Evolutionary conservation across 768 basidiomycete species (phyloP).

Genomic region (Leccinum barrowsii): DNA sequence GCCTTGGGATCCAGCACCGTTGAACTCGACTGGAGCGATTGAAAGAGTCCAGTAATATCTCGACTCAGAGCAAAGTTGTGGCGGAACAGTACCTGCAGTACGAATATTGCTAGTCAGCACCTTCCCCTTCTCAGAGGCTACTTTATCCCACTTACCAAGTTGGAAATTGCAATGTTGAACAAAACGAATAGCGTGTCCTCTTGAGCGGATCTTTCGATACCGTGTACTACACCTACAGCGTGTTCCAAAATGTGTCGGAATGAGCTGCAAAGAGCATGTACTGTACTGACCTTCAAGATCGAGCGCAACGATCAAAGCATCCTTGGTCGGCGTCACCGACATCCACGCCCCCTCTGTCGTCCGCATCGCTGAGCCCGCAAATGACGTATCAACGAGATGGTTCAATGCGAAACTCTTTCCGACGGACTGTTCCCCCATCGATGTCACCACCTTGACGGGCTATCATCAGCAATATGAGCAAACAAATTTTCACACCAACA

Average conservation of each 20-base stretch:
- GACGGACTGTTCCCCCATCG: constrained; percentile 68
- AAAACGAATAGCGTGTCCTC: constrained; percentile 62
- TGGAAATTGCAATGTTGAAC: constrained; percentile 65
- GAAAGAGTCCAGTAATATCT: constrained; percentile 60
- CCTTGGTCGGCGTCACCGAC: constrained; percentile 59
- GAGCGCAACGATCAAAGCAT: constrained; percentile 51
- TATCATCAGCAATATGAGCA: constrained; percentile 17
- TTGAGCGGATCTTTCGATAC: constrained; percentile 59
- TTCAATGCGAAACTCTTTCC: constrained; percentile 60
- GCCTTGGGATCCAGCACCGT: constrained; percentile 54
- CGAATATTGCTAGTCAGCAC: background rate
- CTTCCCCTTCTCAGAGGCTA: too few species aligned
- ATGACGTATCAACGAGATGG: constrained; percentile 60
- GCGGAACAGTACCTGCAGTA: constrained; percentile 54
- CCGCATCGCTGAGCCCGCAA: constrained; percentile 62
- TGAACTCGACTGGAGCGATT: constrained; percentile 56
- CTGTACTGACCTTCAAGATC: constrained; percentile 54
- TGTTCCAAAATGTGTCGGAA: background rate
- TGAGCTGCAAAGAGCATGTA: background rate
- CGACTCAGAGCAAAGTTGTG: constrained; percentile 63
- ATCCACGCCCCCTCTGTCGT: constrained; percentile 69
- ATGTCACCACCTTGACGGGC: constrained; percentile 64
- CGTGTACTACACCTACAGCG: constrained; percentile 45
- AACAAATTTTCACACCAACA: rapidly evolving
- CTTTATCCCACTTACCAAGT: constrained; percentile 45